These are phyloP conservation scores for Colletotrichum tanaceti DNA, from an alignment of 2,329 filamentous ascomycete genomes.

Conservation along the genomic window DNA sequence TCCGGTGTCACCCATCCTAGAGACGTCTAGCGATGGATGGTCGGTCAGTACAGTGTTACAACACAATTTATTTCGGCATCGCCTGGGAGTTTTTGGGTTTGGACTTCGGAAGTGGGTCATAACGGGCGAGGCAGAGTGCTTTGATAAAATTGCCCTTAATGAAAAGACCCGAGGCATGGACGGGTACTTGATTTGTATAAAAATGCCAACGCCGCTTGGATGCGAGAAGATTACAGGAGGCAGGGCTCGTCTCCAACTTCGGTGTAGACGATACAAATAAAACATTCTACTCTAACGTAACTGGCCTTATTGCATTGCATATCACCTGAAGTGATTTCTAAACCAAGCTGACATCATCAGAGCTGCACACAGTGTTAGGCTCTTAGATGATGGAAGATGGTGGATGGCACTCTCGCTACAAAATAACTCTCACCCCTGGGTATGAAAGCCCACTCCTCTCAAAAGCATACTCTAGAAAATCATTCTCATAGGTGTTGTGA, in stretches of 20 bases:
- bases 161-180: background rate
- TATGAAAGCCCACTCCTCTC: background rate
- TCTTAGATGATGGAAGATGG: background rate
- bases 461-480: background rate
- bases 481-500: background rate
- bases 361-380: no score
- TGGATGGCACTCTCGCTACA: background rate
- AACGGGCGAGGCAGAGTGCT: background rate
- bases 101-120: background rate
- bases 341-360: no score
- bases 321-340: no score
- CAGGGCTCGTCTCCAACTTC: background rate
- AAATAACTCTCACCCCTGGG: background rate
- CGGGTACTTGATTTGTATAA: background rate
- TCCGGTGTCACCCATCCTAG: background rate
- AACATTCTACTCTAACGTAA: background rate
- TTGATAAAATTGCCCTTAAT: background rate
- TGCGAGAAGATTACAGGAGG: background rate
- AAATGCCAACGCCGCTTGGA: background rate
- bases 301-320: background rate
- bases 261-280: background rate
- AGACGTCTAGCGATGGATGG: background rate
- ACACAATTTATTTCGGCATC: constrained; percentile 17
- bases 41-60: background rate
- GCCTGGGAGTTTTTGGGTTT: constrained; percentile 21